These are phyloP conservation scores for Penicillium longicatenatum DNA, from an alignment of 495 filamentous ascomycete genomes.

Conservation along the genomic window DNA sequence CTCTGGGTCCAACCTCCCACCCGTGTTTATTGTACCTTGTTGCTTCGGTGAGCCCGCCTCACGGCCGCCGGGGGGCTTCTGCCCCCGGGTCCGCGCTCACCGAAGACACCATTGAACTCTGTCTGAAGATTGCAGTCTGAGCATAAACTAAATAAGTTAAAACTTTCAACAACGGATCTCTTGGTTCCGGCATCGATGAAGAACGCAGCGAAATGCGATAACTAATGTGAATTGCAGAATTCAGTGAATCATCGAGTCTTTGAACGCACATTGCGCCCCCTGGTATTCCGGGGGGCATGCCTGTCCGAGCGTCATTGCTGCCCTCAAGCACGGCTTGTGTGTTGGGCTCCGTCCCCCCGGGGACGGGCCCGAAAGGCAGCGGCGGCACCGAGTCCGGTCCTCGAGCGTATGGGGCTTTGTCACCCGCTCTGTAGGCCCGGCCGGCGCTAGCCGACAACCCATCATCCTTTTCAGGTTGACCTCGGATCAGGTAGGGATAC, in stretches of 20 bases:
- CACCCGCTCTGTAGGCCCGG: constrained; percentile 27
- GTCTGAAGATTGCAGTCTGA: constrained; percentile 36
- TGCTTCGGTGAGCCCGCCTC: constrained; percentile 40
- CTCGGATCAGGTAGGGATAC: constrained; percentile 71
- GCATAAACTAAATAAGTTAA: constrained; percentile 36
- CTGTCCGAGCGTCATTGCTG: constrained; percentile 66
- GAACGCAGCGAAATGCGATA: constrained; percentile 74
- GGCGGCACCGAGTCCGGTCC: constrained; percentile 42
- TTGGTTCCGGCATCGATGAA: constrained; percentile 74
- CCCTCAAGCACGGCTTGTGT: constrained; percentile 52
- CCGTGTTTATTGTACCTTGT: constrained; percentile 36
- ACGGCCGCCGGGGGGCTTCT: constrained; percentile 25
- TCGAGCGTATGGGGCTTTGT: constrained; percentile 46
- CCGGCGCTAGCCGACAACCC: constrained; percentile 17
- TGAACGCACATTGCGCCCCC: constrained; percentile 69
- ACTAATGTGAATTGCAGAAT: constrained; percentile 74
- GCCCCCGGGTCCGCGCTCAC: constrained; percentile 27
- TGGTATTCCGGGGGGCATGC: constrained; percentile 65
- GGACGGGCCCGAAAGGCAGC: constrained; percentile 46
- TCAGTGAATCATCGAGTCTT: constrained; percentile 76
- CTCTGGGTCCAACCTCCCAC: constrained; percentile 32
- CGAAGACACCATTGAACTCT: constrained; percentile 36
- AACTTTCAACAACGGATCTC: constrained; percentile 74
- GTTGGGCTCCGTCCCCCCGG: constrained; percentile 40
- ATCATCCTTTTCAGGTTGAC: constrained; percentile 47